These are phyloP conservation scores for Chlorophyllum brunneum DNA, from an alignment of 768 basidiomycete genomes.

Conservation along the genomic window DNA sequence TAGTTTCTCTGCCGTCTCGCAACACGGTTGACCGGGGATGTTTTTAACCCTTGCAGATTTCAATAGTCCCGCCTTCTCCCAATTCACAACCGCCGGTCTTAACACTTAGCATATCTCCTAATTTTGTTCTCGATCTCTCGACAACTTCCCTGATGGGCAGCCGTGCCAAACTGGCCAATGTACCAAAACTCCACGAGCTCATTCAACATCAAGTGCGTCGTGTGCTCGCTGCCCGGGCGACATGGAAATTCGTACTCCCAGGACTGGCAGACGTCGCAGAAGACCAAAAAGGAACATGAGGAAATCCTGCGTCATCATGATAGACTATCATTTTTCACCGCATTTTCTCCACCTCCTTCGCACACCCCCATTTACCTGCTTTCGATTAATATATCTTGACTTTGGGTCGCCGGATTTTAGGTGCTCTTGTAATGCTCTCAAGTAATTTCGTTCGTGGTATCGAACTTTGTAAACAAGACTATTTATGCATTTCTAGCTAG, in stretches of 20 bases:
- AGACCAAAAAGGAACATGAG: slow-evolving; percentile 28
- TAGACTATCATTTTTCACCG: neutral
- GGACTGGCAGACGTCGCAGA: slow-evolving; percentile 44
- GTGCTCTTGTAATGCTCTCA: neutral
- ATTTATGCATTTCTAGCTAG: slow-evolving; percentile 43
- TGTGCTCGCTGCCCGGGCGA: slow-evolving; percentile 52
- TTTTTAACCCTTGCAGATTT: slow-evolving; percentile 39
- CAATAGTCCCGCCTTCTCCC: slow-evolving; percentile 56
- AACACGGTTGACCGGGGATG: slow-evolving; percentile 7
- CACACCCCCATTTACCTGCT: neutral
- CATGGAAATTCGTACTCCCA: slow-evolving; percentile 68
- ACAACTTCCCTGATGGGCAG: slow-evolving; percentile 93
- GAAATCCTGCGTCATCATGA: slow-evolving; percentile 19
- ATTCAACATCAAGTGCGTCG: slow-evolving; percentile 81
- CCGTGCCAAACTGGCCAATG: slow-evolving; percentile 94
- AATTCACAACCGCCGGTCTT: slow-evolving; percentile 54
- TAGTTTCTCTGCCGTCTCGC: neutral
- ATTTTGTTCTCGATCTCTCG: slow-evolving; percentile 82
- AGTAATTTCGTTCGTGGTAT: too few relatives aligned
- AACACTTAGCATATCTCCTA: slow-evolving; percentile 73
- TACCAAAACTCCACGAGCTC: slow-evolving; percentile 95
- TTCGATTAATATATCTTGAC: slow-evolving; percentile 3
- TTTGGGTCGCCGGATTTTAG: neutral
- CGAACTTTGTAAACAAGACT: neutral
- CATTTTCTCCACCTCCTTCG: neutral